Evolutionary conservation across 1,139 yeast genomes (phyloP).

Genomic region (Taphrina communis): DNA sequence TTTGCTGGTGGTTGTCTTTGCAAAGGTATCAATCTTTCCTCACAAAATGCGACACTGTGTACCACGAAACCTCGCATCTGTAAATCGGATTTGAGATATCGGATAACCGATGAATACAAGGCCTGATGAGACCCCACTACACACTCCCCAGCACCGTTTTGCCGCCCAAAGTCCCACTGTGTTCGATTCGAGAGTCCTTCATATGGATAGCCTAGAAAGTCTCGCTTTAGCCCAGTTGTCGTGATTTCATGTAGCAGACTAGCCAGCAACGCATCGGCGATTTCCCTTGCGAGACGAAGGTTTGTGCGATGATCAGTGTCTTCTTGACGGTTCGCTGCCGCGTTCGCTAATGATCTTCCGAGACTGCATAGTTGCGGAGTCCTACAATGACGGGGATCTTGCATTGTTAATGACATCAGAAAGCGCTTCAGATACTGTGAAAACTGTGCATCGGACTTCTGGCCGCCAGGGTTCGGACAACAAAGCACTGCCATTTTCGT

Average conservation of each 20-base stretch:
- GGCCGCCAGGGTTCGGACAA: not conserved
- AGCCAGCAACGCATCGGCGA: not conserved
- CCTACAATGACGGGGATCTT: not conserved
- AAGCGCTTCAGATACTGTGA: not conserved
- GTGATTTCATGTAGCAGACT: constrained; percentile 16
- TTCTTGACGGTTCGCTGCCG: not conserved
- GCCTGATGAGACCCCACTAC: not conserved
- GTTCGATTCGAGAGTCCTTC: not conserved
- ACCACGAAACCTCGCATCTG: constrained; percentile 3
- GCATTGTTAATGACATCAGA: not conserved
- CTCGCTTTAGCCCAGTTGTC: not conserved
- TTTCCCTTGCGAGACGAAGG: not conserved
- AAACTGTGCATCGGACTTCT: not conserved
- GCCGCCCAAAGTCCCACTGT: constrained; percentile 1
- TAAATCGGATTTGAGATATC: not conserved
- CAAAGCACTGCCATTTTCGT: not conserved
- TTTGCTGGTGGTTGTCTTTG: not conserved
- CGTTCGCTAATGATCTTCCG: no score
- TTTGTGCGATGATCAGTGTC: not conserved
- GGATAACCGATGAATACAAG: not conserved
- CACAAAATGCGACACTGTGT: not conserved
- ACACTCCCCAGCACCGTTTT: not conserved
- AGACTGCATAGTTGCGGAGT: no score
- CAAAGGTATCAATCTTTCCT: constrained; percentile 2
- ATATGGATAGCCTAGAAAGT: constrained; percentile 20